Base-by-base conservation (phyloP, 2,329 filamentous ascomycete species). In the Venturia oleaginea region DNA sequence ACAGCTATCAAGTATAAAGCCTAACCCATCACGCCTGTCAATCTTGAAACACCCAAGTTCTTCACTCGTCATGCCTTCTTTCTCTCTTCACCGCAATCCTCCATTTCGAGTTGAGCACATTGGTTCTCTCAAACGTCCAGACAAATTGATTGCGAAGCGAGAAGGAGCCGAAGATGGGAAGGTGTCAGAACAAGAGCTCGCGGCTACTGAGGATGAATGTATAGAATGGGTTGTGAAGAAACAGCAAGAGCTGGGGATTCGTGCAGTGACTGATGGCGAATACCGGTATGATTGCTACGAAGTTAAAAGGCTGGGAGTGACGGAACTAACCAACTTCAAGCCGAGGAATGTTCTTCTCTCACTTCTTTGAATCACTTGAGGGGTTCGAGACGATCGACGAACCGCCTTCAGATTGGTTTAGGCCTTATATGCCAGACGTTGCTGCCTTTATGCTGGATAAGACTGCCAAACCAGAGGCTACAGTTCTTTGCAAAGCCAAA, bases 71-170 rank as follows among this genome's bases (percentile, higher is more conserved):
- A 57, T 57, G 51, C 34, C 51, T 34, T 34, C 51, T 0, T 57
- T 57, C 30, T 19, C 51, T 34, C 51, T 34, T 34, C 30, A 57
- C 4, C 51, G 30, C 24, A 57, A 57, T 34, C 51, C 84, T 51
- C 87, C 85, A 61, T 90, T 89, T 76, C 83, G 88, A 71, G 86
- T 87, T 66, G 88, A 91, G 76, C 88, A 91, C 68, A 81, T 89
- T 67, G 88, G 88, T 61, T 90, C 87, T 17, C 79, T 91, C 38
- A 82, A 90, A 65, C 85, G 88, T 38, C 87, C 88, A 0, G 74
- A 84, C 62, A 76, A 81, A 62, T 81, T 91, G 32, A 79, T 88
- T 17, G 78, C 84, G 59, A 83, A 83, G 59, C 80, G 88, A 74
- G 73, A 82, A 72, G 74, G 81, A 66, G 38, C 27, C n/a, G 48